A percentile compares a stretch with the other conserved stretches of the same genome.
These are phyloP conservation scores for Candida dubliniensis DNA, from an alignment of 1,139 yeast genomes.

Conservation along the genomic window DNA sequence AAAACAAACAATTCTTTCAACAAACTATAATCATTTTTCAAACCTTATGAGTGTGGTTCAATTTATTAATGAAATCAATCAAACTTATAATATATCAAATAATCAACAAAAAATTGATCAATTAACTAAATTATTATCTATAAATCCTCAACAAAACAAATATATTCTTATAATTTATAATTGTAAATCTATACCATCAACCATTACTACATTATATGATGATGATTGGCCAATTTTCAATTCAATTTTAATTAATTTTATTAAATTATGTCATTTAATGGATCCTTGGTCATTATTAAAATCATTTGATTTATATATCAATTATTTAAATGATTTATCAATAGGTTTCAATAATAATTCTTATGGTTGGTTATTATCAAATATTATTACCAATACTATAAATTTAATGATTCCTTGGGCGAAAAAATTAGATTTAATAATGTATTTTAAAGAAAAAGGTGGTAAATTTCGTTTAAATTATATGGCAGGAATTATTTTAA, in stretches of 20 bases:
- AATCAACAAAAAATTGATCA: slow-evolving; percentile 6
- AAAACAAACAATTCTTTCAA: too few species aligned
- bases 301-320: slow-evolving; percentile 60
- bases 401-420: slow-evolving; percentile 50
- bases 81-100: slow-evolving; percentile 8
- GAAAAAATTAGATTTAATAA: slow-evolving; percentile 47
- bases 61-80: slow-evolving; percentile 10
- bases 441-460: slow-evolving; percentile 41
- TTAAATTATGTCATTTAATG: slow-evolving; percentile 52
- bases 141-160: slow-evolving; percentile 11
- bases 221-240: slow-evolving; percentile 54
- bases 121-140: slow-evolving; percentile 11
- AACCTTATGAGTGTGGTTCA: slow-evolving; percentile 23
- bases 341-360: slow-evolving; percentile 56
- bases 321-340: slow-evolving; percentile 53
- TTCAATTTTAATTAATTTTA: slow-evolving; percentile 49
- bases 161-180: slow-evolving; percentile 11
- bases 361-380: slow-evolving; percentile 52
- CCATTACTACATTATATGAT: slow-evolving; percentile 28
- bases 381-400: slow-evolving; percentile 42
- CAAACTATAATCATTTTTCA: too few species aligned
- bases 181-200: not conserved
- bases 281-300: slow-evolving; percentile 58
- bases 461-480: slow-evolving; percentile 51
- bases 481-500: slow-evolving; percentile 57